A percentile compares a stretch with the other conserved stretches of the same genome.
Conservation (phyloP, 306 rosid species). For the Albizia julibrissin region DNA sequence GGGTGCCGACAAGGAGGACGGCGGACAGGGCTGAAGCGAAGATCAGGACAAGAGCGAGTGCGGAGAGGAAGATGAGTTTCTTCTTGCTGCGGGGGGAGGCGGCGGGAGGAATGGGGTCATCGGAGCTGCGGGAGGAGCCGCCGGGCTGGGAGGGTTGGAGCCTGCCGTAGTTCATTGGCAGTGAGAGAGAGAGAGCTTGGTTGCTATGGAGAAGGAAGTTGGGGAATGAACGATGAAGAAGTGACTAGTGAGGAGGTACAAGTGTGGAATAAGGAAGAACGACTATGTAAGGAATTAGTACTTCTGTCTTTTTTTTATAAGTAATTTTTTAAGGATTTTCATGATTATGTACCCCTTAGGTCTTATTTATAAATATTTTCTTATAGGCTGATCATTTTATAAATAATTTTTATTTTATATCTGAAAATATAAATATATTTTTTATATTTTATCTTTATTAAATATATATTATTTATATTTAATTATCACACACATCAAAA, state of each 20-base stretch:
- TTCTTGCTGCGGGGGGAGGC: constrained; percentile 31
- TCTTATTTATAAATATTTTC: no score
- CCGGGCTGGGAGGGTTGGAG: constrained; percentile 37
- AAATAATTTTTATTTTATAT: no score
- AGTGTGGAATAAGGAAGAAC: not conserved
- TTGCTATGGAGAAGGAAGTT: no score
- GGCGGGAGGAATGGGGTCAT: not conserved
- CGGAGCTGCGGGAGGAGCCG: constrained; percentile 22
- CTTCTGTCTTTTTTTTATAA: no score
- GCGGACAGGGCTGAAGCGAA: constrained; percentile 67
- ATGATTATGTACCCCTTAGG: no score
- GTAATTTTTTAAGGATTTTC: no score
- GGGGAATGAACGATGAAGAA: not conserved
- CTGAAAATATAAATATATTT: no score
- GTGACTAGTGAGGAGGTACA: not conserved
- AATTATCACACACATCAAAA: no score
- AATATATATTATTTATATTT: no score
- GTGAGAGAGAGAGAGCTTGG: not conserved
- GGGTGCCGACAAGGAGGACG: constrained; percentile 26
- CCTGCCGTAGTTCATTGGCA: constrained; percentile 65
- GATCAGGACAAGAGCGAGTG: constrained; percentile 49
- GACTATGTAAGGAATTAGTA: not conserved
- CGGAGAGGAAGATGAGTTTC: constrained; percentile 46
- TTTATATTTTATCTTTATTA: no score
- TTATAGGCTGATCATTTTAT: no score